Base-by-base conservation (phyloP, 805 yeast species). In the Cyberlindnera samutprakarnensis region DNA sequence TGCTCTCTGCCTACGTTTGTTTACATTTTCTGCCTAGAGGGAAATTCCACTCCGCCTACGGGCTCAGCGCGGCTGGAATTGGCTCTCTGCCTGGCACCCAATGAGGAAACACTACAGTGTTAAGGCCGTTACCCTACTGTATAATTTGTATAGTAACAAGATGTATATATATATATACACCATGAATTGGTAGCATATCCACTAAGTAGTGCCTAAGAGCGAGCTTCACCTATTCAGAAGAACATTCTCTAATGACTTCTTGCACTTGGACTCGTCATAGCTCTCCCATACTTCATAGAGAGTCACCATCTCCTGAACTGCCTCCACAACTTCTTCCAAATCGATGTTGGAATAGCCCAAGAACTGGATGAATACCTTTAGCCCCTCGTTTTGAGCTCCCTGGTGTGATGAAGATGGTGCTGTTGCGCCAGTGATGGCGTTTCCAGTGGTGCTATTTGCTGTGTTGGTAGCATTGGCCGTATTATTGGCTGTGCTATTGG, bases 251-350 rank as follows among this genome's bases (percentile, higher is more conserved):
- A 50, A 23, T 2, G 47, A 44, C 16, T 44, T 47, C 32, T 47
- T 48, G 34, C 55, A 50, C 14, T 11, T 27, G 16, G 23, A 14
- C 51, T 84, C 96, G 46, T 83, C 85, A 49, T 83, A 87, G n/a
- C 72, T 54, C 42, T 82, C 86, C 96, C 96, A 88, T 6, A 74
- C 69, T 29, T 85, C 88, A 52, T 88, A 90, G 4, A 88, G 56
- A 4, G 82, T 75, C 25, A 90, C 68, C 49, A 87, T 59, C 44
- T 87, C 95, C 53, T 90, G 96, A 18, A 87, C 75, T 10, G 87
- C 78, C 38, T 82, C 90, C 26, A 81, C 75, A 6, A 85, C 75
- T 49, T 82, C 82, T 32, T 75, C 82, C 22, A 87, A 56, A 49
- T 88, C 82, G 4, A 90, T 70, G 41, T 82, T 84, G 7, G 87